Evolutionary conservation across 352 stramenopile genomes (phyloP).

Genomic region (Phytophthora capsici): DNA sequence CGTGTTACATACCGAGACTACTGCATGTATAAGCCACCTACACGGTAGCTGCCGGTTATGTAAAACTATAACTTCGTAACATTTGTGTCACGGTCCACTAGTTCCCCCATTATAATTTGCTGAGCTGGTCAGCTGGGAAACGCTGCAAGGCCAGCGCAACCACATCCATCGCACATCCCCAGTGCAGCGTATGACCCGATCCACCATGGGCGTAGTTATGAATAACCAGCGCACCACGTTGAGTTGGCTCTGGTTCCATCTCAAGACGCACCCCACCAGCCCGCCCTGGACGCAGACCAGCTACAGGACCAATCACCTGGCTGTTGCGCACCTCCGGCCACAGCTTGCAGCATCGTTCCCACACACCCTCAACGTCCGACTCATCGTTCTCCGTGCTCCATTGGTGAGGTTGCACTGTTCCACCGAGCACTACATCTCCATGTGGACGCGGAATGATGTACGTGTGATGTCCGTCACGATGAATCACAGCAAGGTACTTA

Average conservation of each 20-base stretch:
- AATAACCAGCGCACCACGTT: constrained; percentile 53
- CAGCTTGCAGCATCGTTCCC: constrained; percentile 51
- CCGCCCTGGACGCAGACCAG: constrained; percentile 54
- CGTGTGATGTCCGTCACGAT: constrained; percentile 55
- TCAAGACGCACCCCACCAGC: constrained; percentile 53
- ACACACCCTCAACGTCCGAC: constrained; percentile 52
- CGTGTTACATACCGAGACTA: too few relatives aligned
- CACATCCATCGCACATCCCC: constrained; percentile 68
- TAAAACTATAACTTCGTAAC: too few relatives aligned
- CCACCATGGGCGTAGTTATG: constrained; percentile 78
- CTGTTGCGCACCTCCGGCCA: constrained; percentile 52
- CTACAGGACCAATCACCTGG: constrained; percentile 45
- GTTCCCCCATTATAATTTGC: constrained; percentile 11
- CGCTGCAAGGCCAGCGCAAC: constrained; percentile 39
- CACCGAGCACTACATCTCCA: constrained; percentile 68
- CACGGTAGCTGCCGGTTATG: too few relatives aligned
- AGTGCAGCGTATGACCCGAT: constrained; percentile 75
- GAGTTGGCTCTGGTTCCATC: constrained; percentile 41
- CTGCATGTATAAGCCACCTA: too few relatives aligned
- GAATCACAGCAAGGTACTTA: constrained; percentile 56
- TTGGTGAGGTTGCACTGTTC: constrained; percentile 71
- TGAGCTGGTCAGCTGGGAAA: not conserved
- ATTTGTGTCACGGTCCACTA: too few relatives aligned
- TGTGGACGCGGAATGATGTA: constrained; percentile 72
- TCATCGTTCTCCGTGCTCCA: constrained; percentile 51